Evolutionary conservation across 768 basidiomycete genomes (phyloP).

Genomic region (Tephrocybe sp.): DNA sequence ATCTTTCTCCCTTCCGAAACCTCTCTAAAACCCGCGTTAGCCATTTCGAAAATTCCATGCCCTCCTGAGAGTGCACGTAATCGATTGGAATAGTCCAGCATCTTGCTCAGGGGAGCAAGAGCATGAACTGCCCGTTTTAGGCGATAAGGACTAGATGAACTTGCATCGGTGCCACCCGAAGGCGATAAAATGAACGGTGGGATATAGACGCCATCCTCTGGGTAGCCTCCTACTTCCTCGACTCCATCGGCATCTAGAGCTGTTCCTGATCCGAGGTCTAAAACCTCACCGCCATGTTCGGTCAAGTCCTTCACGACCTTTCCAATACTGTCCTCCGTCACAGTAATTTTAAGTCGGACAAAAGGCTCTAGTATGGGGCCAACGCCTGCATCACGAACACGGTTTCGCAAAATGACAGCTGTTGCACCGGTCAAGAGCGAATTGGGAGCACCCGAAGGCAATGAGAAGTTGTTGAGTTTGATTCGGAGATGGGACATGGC

Average conservation of each 20-base stretch:
- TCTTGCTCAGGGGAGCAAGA: conserved; percentile 72
- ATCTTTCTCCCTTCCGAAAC: conserved; percentile 59
- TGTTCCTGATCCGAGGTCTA: conserved; percentile 57
- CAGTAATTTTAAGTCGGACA: conserved; percentile 63
- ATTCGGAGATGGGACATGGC: conserved; percentile 65
- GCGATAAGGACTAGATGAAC: conserved; percentile 30
- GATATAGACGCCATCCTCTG: conserved; percentile 67
- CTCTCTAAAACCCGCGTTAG: conserved; percentile 68
- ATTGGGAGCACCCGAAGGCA: conserved; percentile 41
- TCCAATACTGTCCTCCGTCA: conserved; percentile 66
- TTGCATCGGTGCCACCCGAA: conserved; percentile 39
- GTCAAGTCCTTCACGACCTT: conserved; percentile 83
- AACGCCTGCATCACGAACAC: conserved; percentile 58
- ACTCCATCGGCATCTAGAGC: conserved; percentile 29
- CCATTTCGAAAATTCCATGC: conserved; percentile 79
- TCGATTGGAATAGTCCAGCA: conserved; percentile 78
- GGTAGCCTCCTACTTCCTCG: conserved; percentile 43
- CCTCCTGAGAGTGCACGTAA: conserved; percentile 81
- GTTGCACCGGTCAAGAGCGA: conserved; percentile 64
- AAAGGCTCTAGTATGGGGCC: conserved; percentile 82
- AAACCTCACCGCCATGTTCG: conserved; percentile 76
- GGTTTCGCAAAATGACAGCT: conserved; percentile 60
- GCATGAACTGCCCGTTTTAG: conserved; percentile 69
- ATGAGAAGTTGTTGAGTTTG: conserved; percentile 42
- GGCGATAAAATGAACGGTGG: conserved; percentile 79